Base-by-base conservation (phyloP, 1,284 basidiomycete genomes). In the Ustilago sp. region DNA sequence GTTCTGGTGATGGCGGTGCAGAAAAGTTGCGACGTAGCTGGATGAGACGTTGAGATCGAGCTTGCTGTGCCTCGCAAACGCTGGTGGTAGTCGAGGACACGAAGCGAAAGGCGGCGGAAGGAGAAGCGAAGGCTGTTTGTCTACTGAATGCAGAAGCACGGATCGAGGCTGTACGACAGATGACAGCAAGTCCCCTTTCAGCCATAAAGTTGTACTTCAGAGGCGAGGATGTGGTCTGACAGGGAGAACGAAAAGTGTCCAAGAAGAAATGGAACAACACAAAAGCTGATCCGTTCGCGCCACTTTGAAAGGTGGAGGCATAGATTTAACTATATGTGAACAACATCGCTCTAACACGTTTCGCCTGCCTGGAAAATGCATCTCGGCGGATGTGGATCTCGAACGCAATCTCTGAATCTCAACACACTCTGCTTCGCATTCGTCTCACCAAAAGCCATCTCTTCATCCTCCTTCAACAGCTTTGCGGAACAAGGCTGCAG, bases 21-120 rank as follows among this genome's bases (percentile, higher is more conserved):
- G 68, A 65, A 51, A 68, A 77, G 38, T 77, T 77, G 34, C 31
- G 54, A 19, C 66, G 69, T 23, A 77, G 58, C 36, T 72, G 41
- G n/a, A 28, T 7, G 3, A 75, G 56, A 13, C 64, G 57, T 55
- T 55, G 15, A 7, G 59, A 17, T 39, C 67, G 61, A 2, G 51
- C 48, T 17, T 43, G 59, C n/a, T 32, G 59, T 19, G 52, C 9
- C 19, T 58, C 50, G 41, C n/a, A 19, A 11, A 19, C 17, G 36
- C 13, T 35, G 1, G 63, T 19, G 41, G 39, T 58, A 15, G 47
- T 41, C 9, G 52, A 54, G 50, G n/a, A 41, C n/a, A 48, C 47
- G 45, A 34, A 58, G 15, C 31, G 23, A 34, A n/a, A 8, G 12
- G 17, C 17, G 34, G 12, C 6, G 28, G 6, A 15, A 50, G 48